A percentile compares a stretch with the other conserved stretches of the same genome.
Conservation (phyloP, 2,329 filamentous ascomycete species). For the Neophaeococcomyces mojaviensis region DNA sequence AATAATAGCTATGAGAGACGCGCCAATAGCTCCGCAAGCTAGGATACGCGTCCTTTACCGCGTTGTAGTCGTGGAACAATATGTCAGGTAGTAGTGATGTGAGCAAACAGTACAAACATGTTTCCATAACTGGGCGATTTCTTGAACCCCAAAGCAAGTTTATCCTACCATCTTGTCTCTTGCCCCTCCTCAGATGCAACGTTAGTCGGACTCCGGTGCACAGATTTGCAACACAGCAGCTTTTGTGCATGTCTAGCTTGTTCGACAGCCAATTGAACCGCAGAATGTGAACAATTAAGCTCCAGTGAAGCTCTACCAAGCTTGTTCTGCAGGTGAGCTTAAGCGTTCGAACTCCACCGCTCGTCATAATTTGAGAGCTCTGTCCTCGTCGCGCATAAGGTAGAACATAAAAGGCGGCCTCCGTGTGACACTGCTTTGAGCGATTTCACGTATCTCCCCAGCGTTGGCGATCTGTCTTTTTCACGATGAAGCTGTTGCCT, state of each 20-base stretch:
- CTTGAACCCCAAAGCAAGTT: too few relatives aligned
- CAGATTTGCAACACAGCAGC: background rate
- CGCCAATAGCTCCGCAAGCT: too few relatives aligned
- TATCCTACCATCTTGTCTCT: too few relatives aligned
- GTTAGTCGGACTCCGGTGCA: background rate
- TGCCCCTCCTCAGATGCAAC: constrained; percentile 1
- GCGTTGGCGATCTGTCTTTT: background rate
- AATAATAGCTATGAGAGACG: too few relatives aligned
- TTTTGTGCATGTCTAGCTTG: background rate
- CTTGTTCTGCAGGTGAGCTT: background rate
- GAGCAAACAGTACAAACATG: too few relatives aligned
- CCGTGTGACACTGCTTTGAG: background rate
- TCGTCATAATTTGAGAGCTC: background rate
- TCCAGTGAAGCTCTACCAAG: background rate
- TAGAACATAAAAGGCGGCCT: background rate
- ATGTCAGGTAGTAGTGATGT: too few relatives aligned
- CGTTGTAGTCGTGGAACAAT: too few relatives aligned
- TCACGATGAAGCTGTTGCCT: constrained; percentile 3
- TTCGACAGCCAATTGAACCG: background rate
- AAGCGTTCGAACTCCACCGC: background rate
- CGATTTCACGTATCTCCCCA: too few relatives aligned
- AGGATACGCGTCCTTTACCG: too few relatives aligned
- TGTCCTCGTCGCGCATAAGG: background rate
- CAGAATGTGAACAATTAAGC: background rate
- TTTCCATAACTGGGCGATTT: too few relatives aligned